Evolutionary conservation across 257 asterid species (phyloP).

Genomic region (Nicotiana noctiflora): DNA sequence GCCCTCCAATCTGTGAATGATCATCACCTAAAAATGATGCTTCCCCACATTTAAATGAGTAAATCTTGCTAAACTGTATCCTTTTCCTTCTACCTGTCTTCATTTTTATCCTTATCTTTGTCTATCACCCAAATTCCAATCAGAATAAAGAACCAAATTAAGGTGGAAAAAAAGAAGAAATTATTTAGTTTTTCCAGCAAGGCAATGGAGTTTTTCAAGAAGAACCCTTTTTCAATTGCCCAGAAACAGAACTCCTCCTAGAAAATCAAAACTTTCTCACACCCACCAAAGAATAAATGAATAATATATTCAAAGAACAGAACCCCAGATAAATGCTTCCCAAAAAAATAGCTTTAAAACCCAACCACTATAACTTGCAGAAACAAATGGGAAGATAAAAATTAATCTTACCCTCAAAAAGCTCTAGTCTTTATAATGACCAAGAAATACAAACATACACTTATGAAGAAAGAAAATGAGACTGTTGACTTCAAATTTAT

Average conservation of each 20-base stretch:
- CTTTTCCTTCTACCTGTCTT: slow-evolving; percentile 40
- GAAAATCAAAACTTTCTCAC: slow-evolving; percentile 6
- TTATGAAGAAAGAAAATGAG: background rate
- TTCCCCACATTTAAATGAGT: slow-evolving; percentile 61
- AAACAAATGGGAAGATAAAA: background rate
- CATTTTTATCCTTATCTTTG: slow-evolving; percentile 11
- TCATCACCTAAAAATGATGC: slow-evolving; percentile 33
- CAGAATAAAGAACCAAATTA: background rate
- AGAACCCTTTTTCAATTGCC: slow-evolving; percentile 12
- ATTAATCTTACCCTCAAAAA: background rate
- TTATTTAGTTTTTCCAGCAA: background rate
- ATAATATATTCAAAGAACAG: background rate
- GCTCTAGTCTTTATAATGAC: background rate
- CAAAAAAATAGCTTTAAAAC: background rate
- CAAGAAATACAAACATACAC: background rate
- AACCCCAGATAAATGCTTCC: background rate
- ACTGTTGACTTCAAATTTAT: background rate
- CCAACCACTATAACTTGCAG: background rate
- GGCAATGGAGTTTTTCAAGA: slow-evolving; percentile 12
- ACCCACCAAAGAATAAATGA: background rate
- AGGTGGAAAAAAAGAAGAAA: background rate
- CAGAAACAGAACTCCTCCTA: background rate
- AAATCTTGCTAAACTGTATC: slow-evolving; percentile 71
- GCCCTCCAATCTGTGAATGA: slow-evolving; percentile 74
- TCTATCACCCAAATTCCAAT: background rate